Base-by-base conservation (phyloP, 2,329 filamentous ascomycete genomes). In the Verticillium nubilum region DNA sequence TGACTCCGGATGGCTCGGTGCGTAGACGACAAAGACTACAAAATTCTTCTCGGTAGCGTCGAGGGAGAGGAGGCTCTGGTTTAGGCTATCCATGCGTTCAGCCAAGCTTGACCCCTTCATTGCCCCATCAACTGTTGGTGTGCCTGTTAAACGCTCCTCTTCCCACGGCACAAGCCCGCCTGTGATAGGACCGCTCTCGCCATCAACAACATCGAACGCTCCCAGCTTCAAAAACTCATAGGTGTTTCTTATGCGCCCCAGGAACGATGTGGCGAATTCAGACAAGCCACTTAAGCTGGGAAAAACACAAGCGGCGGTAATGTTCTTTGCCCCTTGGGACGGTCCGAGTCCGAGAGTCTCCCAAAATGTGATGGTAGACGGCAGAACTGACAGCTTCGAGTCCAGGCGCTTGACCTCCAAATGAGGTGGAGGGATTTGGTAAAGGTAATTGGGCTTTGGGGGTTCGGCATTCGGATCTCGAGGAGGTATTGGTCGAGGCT, bases 181-280 rank as follows among this genome's bases (percentile, higher is more conserved):
- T 29, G 56, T 1, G 74, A 67, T 23, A 83, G 75, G 33, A 74
- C 77, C 33, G 74, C 73, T 35, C 73, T 70, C 1, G 76, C 65
- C 10, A 76, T 67, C 62, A 5, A 86, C 69, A 55, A 76, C 76
- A 33, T 78, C 79, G 64, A 93, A 88, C 1, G 77, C 80, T 3
- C 91, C 91, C 2, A 96, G 76, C 65, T 89, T 90, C 58, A 89
- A 80, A 10, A 84, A 85, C 67, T 94, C 91, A 68, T 94, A 95
- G 2, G 86, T 81, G 62, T 85, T 86, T 62, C 86, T 84, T 63
- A 92, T 77, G 58, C 88, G 85, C 52, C 86, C 80, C 26, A 94
- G 73, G 67, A 95, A 93, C 1, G 77, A 79, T 15, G 80, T 76
- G 5, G 86, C 82, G 55, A 84, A 83, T 52, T 86, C 82, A 37